Conservation (phyloP, 257 asterid genomes). For the Gynochthodes officinalis region DNA sequence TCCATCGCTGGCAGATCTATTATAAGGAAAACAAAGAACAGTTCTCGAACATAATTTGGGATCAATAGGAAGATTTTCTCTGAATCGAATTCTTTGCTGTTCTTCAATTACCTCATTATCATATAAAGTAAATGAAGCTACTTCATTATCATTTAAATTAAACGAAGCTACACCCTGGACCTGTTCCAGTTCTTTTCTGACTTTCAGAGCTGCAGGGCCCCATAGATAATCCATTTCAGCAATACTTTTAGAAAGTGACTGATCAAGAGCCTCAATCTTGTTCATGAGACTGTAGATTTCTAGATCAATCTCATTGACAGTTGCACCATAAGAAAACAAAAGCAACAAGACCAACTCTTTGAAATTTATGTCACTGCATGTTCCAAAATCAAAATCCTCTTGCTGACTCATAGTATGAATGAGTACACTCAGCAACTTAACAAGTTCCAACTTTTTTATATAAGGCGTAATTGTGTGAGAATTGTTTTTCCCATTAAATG, state of each 20-base stretch:
- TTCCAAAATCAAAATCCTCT: slow-evolving; percentile 35
- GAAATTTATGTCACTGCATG: slow-evolving; percentile 49
- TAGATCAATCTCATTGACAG: slow-evolving; percentile 59
- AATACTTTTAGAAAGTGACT: slow-evolving; percentile 51
- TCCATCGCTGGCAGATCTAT: slow-evolving; percentile 40
- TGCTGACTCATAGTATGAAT: slow-evolving; percentile 48
- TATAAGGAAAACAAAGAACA: slow-evolving; percentile 66
- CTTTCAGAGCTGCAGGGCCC: slow-evolving; percentile 66
- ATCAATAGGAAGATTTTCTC: slow-evolving; percentile 79
- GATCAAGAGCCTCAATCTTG: slow-evolving; percentile 57
- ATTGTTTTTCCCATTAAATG: slow-evolving; percentile 29
- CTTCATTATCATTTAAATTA: slow-evolving; percentile 36
- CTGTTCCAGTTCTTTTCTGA: slow-evolving; percentile 49
- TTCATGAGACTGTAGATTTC: slow-evolving; percentile 66
- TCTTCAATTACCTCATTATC: slow-evolving; percentile 48
- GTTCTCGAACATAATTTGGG: slow-evolving; percentile 82
- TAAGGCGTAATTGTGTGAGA: slow-evolving; percentile 27
- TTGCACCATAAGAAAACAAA: slow-evolving; percentile 70
- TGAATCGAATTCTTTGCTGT: slow-evolving; percentile 47
- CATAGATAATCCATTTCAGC: slow-evolving; percentile 69
- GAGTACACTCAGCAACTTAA: slow-evolving; percentile 71
- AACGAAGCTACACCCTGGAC: slow-evolving; percentile 30
- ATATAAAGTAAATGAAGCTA: slow-evolving; percentile 27
- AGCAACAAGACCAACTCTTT: slow-evolving; percentile 67
- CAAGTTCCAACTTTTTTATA: slow-evolving; percentile 56